phyloP scores from a whole-genome alignment of 1,139 yeast species.

The Hyphopichia pseudoburtonii region DNA sequence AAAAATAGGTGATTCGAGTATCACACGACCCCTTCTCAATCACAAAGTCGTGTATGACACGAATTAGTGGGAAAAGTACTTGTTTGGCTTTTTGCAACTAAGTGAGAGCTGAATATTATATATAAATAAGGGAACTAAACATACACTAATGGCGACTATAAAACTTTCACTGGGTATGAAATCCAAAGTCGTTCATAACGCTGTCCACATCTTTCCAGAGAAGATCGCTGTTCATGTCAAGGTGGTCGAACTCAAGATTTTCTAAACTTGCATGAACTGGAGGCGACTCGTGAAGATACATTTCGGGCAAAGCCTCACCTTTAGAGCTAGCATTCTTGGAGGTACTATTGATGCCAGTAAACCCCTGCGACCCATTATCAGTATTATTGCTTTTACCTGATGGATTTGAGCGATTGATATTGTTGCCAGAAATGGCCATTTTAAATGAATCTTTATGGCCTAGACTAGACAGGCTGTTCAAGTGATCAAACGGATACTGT shows the following conservation, averaged over 20 bases:
- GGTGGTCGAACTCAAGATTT: constrained; percentile 31
- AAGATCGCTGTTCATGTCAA: constrained; percentile 55
- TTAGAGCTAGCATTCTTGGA: too few relatives aligned
- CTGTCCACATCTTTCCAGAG: constrained; percentile 90
- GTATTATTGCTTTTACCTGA: not conserved
- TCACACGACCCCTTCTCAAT: not conserved
- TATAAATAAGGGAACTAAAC: too few relatives aligned
- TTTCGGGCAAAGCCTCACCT: constrained; percentile 4
- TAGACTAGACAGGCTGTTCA: not conserved
- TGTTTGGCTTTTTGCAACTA: too few relatives aligned
- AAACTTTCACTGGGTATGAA: constrained; percentile 57
- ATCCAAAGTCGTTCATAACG: constrained; percentile 93
- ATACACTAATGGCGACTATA: too few relatives aligned
- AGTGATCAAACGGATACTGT: constrained; percentile 4
- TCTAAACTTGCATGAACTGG: constrained; percentile 33
- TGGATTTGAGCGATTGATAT: constrained; percentile 12
- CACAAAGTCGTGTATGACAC: not conserved
- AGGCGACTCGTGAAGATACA: constrained; percentile 28
- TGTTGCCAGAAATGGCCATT: constrained; percentile 18
- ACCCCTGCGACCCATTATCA: too few relatives aligned
- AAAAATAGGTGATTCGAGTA: too few relatives aligned
- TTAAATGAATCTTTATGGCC: constrained; percentile 6
- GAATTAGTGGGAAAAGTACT: too few relatives aligned
- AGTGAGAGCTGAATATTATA: too few relatives aligned
- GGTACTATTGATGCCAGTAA: too few relatives aligned